Percentiles rank a stretch among this genome's conserved stretches.
Evolutionary conservation across 2,329 filamentous ascomycete species (phyloP).

Genomic region (Orbilia quercus): DNA sequence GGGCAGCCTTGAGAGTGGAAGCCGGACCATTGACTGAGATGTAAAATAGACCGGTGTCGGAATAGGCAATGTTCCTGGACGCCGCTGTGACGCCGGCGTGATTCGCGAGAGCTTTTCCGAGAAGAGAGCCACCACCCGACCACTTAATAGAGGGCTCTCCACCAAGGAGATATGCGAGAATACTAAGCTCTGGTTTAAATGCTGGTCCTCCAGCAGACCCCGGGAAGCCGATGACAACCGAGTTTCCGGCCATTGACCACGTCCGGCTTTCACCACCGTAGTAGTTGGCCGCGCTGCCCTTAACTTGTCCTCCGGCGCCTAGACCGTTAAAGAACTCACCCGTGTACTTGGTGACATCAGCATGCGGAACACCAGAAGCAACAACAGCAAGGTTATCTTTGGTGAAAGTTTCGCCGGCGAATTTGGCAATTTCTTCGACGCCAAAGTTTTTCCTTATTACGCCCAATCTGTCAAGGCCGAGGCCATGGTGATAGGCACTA

Average conservation of each 20-base stretch:
- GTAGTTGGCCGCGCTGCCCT: constrained; percentile 78
- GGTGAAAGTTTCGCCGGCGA: constrained; percentile 80
- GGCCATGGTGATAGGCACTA: constrained; percentile 90
- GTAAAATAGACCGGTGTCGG: constrained; percentile 89
- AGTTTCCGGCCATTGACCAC: constrained; percentile 79
- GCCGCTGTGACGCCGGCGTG: constrained; percentile 75
- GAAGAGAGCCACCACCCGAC: constrained; percentile 89
- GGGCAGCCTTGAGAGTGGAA: constrained; percentile 76
- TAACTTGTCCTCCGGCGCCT: constrained; percentile 69
- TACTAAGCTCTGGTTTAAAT: constrained; percentile 89
- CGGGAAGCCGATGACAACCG: constrained; percentile 90
- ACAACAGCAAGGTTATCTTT: constrained; percentile 93
- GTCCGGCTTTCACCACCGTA: constrained; percentile 94
- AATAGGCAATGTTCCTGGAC: constrained; percentile 86
- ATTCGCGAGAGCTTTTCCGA: constrained; percentile 79
- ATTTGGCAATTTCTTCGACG: constrained; percentile 79
- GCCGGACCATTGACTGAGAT: constrained; percentile 83
- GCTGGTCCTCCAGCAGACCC: constrained; percentile 75
- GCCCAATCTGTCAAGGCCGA: constrained; percentile 81
- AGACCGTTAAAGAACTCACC: constrained; percentile 87
- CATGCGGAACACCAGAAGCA: constrained; percentile 83
- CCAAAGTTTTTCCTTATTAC: constrained; percentile 79
- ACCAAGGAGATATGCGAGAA: constrained; percentile 88
- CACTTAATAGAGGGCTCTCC: constrained; percentile 94
- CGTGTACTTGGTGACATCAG: constrained; percentile 86